Percentiles rank a stretch among this genome's conserved stretches.
phyloP scores from a whole-genome alignment of 768 basidiomycete genomes.

The Termitomyces heimii region DNA sequence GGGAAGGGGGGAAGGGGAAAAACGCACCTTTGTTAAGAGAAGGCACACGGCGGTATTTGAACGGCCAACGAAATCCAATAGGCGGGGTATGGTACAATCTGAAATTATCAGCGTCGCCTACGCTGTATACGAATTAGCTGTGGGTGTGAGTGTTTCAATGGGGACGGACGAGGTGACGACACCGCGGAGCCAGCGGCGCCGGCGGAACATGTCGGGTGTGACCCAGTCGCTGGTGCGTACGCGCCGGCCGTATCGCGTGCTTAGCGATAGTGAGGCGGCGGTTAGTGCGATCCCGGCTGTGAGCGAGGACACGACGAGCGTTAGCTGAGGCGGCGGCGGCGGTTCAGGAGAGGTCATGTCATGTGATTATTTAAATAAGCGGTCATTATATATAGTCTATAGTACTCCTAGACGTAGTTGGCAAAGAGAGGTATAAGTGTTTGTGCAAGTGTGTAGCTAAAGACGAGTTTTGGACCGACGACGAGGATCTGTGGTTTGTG shows the following conservation, averaged over 20 bases:
- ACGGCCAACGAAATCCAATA: slow-evolving; percentile 67
- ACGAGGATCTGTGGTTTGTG: slow-evolving; percentile 74
- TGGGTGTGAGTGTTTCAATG: no score
- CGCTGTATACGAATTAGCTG: no score
- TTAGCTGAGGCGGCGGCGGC: no score
- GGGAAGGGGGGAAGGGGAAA: no score
- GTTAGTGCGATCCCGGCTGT: slow-evolving; percentile 33
- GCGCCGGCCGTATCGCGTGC: slow-evolving; percentile 52
- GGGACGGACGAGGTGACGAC: slow-evolving; percentile 73
- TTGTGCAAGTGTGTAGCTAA: slow-evolving; percentile 97
- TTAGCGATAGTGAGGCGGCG: slow-evolving; percentile 31
- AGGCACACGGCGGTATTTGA: slow-evolving; percentile 67
- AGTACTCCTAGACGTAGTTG: slow-evolving; percentile 58
- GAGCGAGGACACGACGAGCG: slow-evolving; percentile 31
- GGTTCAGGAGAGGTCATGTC: no score
- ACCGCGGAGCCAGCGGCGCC: slow-evolving; percentile 69
- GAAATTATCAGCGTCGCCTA: slow-evolving; percentile 88
- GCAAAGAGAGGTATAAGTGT: slow-evolving; percentile 90
- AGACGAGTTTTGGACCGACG: slow-evolving; percentile 96
- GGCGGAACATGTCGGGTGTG: slow-evolving; percentile 52
- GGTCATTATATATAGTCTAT: no score
- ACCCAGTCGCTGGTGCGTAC: slow-evolving; percentile 66
- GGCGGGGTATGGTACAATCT: slow-evolving; percentile 82
- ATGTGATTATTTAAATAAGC: no score
- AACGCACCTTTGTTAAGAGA: slow-evolving; percentile 45